Evolutionary conservation across 768 basidiomycete species (phyloP), one percentile per base, ranked within the genome.

Genomic region (Pleurotus giganteus): DNA sequence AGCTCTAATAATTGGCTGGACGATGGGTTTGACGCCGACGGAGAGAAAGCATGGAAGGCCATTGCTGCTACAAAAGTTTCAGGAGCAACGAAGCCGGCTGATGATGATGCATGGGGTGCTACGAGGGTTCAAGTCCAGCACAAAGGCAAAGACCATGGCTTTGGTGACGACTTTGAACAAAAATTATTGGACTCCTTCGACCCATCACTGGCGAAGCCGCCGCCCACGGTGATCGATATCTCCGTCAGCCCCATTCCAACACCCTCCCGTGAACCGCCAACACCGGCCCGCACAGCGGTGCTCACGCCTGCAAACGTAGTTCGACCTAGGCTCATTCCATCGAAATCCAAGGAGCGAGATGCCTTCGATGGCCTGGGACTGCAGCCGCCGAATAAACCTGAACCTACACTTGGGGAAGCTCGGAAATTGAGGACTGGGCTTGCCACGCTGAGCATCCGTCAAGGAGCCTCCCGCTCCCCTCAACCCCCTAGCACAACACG

Each of bases 341-440:
- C 53, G 36, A 44, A 32, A 15, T 47, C 29, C 28, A 57, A 75
- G 68, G 75, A 75, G 17, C 87, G 79, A 59, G 91, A 93, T 63
- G 91, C 91, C 4, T 93, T 93, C 58, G 88, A 89, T 31, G 90
- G 87, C 9, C 71, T 93, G 43, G 89, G 83, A 6, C 65, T 88
- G 19, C 63, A 69, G 26, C 67, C 76, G n/a, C 61, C 69, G 24
- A 74, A 71, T 21, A 75, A 73, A 47, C 73, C 81, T 2, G 74
- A 80, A 17, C 86, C 85, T 17, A 91, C 90, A 2, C 74, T 92
- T 4, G 90, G 83, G 9, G 89, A 91, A 64, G 89, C 87, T 29
- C 76, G 88, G 39, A 85, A 84, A 64, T 65, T 86, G 53, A 77
- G 87, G 47, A 89, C 88, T 11, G 88, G 89, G 5, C 62, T 89